Evolutionary conservation across 2,329 filamentous ascomycete genomes (phyloP).

Genomic region (Leptoxyphium fumago): DNA sequence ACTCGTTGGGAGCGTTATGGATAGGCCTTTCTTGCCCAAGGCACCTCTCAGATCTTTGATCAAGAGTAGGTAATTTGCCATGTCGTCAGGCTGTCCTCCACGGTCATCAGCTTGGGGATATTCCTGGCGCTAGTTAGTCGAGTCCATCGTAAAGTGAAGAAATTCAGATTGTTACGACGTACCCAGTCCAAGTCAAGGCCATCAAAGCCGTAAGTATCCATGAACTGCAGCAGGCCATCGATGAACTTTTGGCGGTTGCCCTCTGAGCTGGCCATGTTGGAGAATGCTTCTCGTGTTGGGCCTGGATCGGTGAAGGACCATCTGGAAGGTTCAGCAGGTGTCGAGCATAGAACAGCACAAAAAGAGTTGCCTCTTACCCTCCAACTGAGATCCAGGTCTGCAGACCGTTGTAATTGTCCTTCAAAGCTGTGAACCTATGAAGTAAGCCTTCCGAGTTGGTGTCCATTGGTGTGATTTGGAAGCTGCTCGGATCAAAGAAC

Average conservation of each 20-base stretch:
- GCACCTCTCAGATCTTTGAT: conserved; percentile 23
- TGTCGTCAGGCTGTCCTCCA: conserved; percentile 24
- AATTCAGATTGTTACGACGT: no score
- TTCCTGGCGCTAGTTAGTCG: no score
- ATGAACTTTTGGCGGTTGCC: background rate
- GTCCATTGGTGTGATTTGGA: conserved; percentile 19
- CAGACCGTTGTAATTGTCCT: conserved; percentile 2
- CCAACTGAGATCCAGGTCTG: conserved; percentile 4
- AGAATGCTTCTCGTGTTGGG: conserved; percentile 2
- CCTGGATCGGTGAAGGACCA: conserved; percentile 3
- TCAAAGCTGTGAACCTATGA: conserved; percentile 2
- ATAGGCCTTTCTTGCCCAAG: conserved; percentile 20
- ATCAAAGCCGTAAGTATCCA: conserved; percentile 9
- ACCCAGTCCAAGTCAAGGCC: conserved; percentile 11
- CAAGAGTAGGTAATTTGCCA: conserved; percentile 16
- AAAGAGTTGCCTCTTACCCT: no score
- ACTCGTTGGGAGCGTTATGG: conserved; percentile 11
- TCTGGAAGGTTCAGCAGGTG: no score
- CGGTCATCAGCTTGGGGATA: conserved; percentile 18
- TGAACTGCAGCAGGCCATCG: conserved; percentile 5
- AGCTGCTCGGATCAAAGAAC: conserved; percentile 17
- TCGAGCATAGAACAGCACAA: no score
- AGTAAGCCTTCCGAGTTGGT: conserved; percentile 5
- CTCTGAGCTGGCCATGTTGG: background rate
- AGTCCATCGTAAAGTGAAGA: no score